Evolutionary conservation across 768 basidiomycete species (phyloP).

Genomic region (Crucibulum laeve): DNA sequence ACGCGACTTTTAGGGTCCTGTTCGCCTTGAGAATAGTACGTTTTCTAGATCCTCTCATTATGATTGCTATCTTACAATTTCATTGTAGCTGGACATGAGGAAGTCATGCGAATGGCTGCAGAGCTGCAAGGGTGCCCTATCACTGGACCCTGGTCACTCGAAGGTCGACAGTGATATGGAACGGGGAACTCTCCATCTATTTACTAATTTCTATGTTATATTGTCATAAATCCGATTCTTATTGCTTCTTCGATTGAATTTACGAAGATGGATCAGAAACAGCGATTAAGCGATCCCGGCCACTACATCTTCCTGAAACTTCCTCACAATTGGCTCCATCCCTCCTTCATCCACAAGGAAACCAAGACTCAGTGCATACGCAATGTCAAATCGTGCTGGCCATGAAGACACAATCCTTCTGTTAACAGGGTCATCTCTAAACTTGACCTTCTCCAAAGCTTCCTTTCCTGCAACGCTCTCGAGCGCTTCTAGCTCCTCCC

Average conservation of each 20-base stretch:
- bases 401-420: constrained; percentile 42
- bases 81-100: constrained; percentile 32
- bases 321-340: constrained; percentile 37
- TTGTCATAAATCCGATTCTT: neutral
- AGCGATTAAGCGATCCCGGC: neutral
- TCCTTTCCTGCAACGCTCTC: constrained; percentile 46
- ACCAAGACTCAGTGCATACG: constrained; percentile 36
- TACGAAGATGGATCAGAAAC: neutral
- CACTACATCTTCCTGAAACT: constrained; percentile 19
- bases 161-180: neutral
- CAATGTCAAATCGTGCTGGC: constrained; percentile 42
- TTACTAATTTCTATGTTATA: neutral
- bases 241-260: neutral
- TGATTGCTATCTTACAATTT: neutral
- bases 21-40: constrained; percentile 30
- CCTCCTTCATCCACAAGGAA: constrained; percentile 42
- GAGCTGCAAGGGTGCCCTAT: constrained; percentile 39
- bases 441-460: constrained; percentile 40
- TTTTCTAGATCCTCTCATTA: constrained; percentile 1
- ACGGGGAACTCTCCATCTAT: no score
- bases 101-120: constrained; percentile 36
- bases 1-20: constrained; percentile 26
- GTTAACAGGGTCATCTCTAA: constrained; percentile 38
- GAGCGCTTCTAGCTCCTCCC: constrained; percentile 50
- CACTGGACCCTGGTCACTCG: constrained; percentile 18